These are phyloP conservation scores for Rhodosporidiobolus odoratus DNA, from an alignment of 768 basidiomycete species.

Conservation along the genomic window DNA sequence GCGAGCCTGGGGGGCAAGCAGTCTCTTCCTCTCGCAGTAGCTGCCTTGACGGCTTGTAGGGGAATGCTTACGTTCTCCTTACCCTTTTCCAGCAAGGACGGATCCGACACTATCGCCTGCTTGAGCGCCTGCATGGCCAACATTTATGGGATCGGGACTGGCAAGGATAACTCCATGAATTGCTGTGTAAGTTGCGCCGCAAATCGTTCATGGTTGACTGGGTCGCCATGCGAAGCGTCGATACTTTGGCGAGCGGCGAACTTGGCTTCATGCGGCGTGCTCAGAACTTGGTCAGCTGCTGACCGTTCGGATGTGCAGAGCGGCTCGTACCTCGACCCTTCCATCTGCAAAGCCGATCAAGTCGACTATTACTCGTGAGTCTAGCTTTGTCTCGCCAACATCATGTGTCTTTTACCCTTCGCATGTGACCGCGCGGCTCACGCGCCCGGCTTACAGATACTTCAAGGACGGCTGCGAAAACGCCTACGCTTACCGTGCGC, in stretches of 20 bases:
- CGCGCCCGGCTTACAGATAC: background rate
- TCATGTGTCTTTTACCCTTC: background rate
- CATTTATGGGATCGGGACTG: background rate
- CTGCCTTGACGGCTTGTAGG: too few relatives aligned
- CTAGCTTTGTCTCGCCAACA: too few relatives aligned
- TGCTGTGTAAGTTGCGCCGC: constrained; percentile 16
- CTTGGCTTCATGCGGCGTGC: too few relatives aligned
- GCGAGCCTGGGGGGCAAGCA: too few relatives aligned
- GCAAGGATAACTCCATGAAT: background rate
- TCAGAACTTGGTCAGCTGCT: too few relatives aligned
- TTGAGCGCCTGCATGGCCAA: constrained; percentile 1
- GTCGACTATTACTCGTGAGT: constrained; percentile 10
- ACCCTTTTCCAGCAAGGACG: background rate
- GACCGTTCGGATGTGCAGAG: too few relatives aligned
- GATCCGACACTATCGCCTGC: constrained; percentile 5
- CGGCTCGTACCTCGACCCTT: background rate
- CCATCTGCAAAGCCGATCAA: background rate
- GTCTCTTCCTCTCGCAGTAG: too few relatives aligned
- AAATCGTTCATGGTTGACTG: too few relatives aligned
- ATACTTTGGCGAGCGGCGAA: too few relatives aligned
- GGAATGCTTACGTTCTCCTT: background rate
- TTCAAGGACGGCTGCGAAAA: constrained; percentile 16
- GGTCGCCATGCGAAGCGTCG: too few relatives aligned
- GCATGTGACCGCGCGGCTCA: background rate
- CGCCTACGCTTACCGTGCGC: constrained; percentile 16